Conservation (phyloP, 495 filamentous ascomycete genomes). For the Tuber melanosporum region DNA sequence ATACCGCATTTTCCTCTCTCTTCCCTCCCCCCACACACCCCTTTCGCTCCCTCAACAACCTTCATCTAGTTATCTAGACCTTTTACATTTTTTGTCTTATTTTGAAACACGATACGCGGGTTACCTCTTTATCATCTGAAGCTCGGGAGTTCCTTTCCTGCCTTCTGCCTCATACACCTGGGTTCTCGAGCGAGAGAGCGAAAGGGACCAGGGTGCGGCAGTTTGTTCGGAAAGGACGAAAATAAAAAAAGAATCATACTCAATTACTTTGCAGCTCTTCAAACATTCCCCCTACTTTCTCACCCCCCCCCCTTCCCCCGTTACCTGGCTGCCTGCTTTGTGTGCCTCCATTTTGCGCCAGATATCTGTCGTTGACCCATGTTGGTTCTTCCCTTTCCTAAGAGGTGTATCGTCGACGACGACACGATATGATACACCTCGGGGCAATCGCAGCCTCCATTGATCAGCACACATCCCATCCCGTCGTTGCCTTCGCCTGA, state of each 20-base stretch:
- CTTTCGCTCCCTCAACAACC: not conserved
- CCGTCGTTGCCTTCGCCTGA: not conserved
- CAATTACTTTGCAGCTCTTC: not conserved
- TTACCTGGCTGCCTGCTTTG: not conserved
- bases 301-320: not conserved
- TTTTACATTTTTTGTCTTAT: not conserved
- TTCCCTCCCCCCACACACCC: not conserved
- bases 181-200: not conserved
- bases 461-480: slow-evolving; percentile 2
- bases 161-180: not conserved
- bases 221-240: not conserved
- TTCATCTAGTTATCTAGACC: not conserved
- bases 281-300: not conserved
- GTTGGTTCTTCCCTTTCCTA: not conserved
- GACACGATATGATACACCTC: not conserved
- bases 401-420: not conserved
- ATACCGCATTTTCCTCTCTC: not conserved
- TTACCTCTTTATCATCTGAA: not conserved
- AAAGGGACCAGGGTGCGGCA: not conserved
- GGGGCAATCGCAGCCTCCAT: not conserved
- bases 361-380: not conserved
- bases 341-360: not conserved
- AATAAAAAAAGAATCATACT: not conserved
- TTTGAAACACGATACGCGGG: not conserved
- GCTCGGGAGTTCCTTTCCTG: not conserved